Percentiles rank a stretch among this genome's conserved stretches.
Evolutionary conservation across 2,329 filamentous ascomycete genomes (phyloP).

Genomic region (Geosmithia morbida): DNA sequence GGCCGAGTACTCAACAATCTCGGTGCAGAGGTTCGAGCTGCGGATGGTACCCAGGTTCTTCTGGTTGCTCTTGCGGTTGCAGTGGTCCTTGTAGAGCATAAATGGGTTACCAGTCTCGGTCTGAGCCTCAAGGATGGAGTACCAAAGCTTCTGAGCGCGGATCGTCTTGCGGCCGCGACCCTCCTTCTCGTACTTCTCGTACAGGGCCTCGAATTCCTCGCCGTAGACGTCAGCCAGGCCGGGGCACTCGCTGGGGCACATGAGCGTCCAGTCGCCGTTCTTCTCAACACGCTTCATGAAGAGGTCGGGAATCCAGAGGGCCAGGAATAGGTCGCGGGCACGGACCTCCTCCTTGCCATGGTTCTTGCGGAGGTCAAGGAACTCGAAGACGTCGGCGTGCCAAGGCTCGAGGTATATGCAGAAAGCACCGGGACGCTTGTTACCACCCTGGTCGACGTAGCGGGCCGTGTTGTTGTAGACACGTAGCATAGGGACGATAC

Average conservation of each 20-base stretch:
- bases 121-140: constrained; percentile 93
- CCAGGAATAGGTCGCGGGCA: constrained; percentile 93
- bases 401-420: constrained; percentile 98
- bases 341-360: constrained; percentile 98
- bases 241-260: constrained; percentile 94
- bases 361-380: constrained; percentile 96
- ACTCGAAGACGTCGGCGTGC: constrained; percentile 96
- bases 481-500: constrained; percentile 92
- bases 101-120: constrained; percentile 98
- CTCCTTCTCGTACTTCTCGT: constrained; percentile 81
- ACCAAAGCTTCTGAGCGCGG: constrained; percentile 99
- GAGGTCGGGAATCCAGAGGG: constrained; percentile 94
- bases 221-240: constrained; percentile 94
- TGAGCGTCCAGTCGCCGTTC: constrained; percentile 93
- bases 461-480: constrained; percentile 99
- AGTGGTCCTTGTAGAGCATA: constrained; percentile 98
- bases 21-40: constrained; percentile 97
- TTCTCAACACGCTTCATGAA: constrained; percentile 99
- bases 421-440: constrained; percentile 97
- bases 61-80: constrained; percentile 99
- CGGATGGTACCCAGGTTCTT: constrained; percentile 98
- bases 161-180: constrained; percentile 80
- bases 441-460: constrained; percentile 97
- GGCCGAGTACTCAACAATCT: constrained; percentile 94
- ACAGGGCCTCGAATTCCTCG: constrained; percentile 91